A percentile compares a stretch with the other conserved stretches of the same genome.
phyloP scores from a whole-genome alignment of 2,329 filamentous ascomycete genomes.

The Xylaria sp. region DNA sequence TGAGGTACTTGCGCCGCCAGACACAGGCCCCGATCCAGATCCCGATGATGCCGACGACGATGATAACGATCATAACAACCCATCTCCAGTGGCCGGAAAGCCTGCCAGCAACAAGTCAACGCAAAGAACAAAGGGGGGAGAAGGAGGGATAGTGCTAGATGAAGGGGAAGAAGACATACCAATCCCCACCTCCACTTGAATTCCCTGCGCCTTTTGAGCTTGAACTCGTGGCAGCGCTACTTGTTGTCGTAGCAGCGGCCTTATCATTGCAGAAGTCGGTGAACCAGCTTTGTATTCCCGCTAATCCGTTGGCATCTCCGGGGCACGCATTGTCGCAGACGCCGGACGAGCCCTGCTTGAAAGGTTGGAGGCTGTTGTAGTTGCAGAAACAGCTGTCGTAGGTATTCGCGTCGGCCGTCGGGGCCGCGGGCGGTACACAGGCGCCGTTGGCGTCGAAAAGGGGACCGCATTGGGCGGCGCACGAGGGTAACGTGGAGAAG shows the following conservation, averaged over 20 bases:
- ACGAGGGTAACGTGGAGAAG: constrained; percentile 62
- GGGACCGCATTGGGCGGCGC: constrained; percentile 59
- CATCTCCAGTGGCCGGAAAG: constrained; percentile 73
- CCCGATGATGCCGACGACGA: constrained; percentile 68
- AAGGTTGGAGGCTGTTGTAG: constrained; percentile 59
- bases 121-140: not conserved
- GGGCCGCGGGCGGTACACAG: constrained; percentile 64
- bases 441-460: constrained; percentile 72
- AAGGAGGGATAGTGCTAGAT: not conserved
- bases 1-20: constrained; percentile 74
- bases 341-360: constrained; percentile 58
- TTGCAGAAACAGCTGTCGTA: constrained; percentile 77
- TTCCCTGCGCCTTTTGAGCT: constrained; percentile 30
- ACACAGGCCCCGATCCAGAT: constrained; percentile 70
- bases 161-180: constrained; percentile 42
- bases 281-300: constrained; percentile 71
- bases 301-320: constrained; percentile 50
- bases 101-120: constrained; percentile 47
- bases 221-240: constrained; percentile 30
- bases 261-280: constrained; percentile 62
- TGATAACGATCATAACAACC: constrained; percentile 78
- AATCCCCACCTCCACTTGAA: constrained; percentile 45
- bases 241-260: constrained; percentile 39
- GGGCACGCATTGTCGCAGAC: constrained; percentile 66
- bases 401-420: constrained; percentile 50